Percentiles rank a stretch among this genome's conserved stretches.
phyloP scores from a whole-genome alignment of 2,329 filamentous ascomycete species.

The Chaetomiaceae sp. region DNA sequence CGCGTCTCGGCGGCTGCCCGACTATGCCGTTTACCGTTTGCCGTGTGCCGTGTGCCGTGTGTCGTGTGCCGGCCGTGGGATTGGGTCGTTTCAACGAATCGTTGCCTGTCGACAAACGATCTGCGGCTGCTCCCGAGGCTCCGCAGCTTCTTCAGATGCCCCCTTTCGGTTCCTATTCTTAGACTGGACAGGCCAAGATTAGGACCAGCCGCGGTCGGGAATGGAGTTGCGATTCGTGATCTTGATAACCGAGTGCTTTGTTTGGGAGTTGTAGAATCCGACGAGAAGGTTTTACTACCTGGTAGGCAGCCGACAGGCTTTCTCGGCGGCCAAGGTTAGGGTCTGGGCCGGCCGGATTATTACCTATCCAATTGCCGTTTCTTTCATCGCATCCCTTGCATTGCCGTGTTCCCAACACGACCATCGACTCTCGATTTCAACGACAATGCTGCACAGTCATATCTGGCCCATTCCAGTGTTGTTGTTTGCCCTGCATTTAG shows the following conservation, averaged over 20 bases:
- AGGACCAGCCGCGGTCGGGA: background rate
- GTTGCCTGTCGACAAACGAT: background rate
- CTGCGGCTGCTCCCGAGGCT: conserved; percentile 9
- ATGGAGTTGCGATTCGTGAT: background rate
- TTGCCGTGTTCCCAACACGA: background rate
- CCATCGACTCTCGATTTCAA: background rate
- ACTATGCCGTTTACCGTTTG: conserved; percentile 6
- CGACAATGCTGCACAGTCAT: conserved; percentile 3
- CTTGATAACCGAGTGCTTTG: background rate
- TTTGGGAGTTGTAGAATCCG: background rate
- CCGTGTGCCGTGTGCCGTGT: background rate
- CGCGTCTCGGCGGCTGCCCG: conserved; percentile 10
- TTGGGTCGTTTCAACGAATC: conserved; percentile 16
- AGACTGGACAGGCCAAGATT: background rate
- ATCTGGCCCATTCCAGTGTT: background rate
- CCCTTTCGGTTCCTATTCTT: conserved; percentile 4
- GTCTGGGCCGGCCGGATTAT: background rate
- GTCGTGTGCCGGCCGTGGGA: conserved; percentile 1
- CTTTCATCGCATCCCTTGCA: background rate
- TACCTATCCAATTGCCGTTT: background rate
- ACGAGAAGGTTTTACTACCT: background rate
- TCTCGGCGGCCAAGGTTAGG: background rate
- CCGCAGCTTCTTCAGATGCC: background rate
- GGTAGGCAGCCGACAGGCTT: background rate
- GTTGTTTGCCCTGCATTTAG: background rate